Conservation (phyloP, 148 eudicot species). For the Silene uniflora region DNA sequence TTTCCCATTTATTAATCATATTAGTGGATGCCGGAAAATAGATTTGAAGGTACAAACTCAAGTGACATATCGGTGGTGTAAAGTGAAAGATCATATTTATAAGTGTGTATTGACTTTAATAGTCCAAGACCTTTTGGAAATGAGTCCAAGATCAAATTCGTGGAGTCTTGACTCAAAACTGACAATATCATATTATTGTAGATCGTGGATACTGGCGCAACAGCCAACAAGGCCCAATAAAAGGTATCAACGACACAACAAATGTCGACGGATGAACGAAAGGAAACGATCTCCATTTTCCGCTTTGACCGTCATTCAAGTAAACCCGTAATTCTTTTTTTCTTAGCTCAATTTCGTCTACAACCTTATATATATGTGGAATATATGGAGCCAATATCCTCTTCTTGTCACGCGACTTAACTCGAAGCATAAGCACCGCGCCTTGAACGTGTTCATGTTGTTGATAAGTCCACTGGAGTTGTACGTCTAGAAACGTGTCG, state of each 20-base stretch:
- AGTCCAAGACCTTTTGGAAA: too few species aligned
- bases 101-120: too few species aligned
- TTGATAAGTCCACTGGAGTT: constrained; percentile 43
- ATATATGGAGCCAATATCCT: constrained; percentile 48
- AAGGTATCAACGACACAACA: constrained; percentile 12
- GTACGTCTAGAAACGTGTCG: constrained; percentile 45
- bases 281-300: constrained; percentile 52
- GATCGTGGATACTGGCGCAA: too few species aligned
- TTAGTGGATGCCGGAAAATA: too few species aligned
- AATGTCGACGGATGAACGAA: constrained; percentile 60
- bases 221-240: too few species aligned
- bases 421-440: constrained; percentile 38
- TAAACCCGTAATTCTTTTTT: constrained; percentile 40
- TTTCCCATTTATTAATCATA: too few species aligned
- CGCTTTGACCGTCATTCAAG: constrained; percentile 33
- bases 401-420: constrained; percentile 50
- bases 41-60: too few species aligned
- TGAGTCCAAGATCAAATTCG: too few species aligned
- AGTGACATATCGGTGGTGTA: too few species aligned
- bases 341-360: constrained; percentile 56
- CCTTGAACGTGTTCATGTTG: constrained; percentile 16
- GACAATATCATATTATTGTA: too few species aligned
- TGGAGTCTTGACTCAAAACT: too few species aligned
- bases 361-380: constrained; percentile 50
- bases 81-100: too few species aligned